Conservation (phyloP, 2,329 filamentous ascomycete genomes). For the Huntiella savannae region DNA sequence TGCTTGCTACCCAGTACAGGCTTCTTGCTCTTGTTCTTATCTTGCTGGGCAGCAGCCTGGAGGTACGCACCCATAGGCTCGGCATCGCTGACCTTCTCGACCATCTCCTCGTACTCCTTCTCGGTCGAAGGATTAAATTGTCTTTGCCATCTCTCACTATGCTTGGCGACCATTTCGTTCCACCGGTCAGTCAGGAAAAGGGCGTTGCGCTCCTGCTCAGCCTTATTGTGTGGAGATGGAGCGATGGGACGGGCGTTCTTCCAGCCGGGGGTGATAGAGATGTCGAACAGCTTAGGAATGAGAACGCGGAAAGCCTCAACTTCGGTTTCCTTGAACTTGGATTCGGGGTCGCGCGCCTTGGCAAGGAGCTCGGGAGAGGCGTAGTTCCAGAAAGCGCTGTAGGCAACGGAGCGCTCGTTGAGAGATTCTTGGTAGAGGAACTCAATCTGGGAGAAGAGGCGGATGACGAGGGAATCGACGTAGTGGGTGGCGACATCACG, state of each 20-base stretch:
- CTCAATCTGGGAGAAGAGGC: conserved; percentile 28
- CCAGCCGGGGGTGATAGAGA: conserved; percentile 36
- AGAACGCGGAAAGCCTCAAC: conserved; percentile 30
- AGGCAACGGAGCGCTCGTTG: conserved; percentile 24
- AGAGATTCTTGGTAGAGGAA: conserved; percentile 26
- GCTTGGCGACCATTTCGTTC: conserved; percentile 26
- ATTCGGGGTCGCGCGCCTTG: conserved; percentile 15
- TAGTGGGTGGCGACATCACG: conserved; percentile 20
- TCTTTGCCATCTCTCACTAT: conserved; percentile 25
- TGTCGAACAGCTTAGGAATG: conserved; percentile 32
- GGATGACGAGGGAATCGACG: conserved; percentile 20
- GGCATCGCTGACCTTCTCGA: conserved; percentile 1
- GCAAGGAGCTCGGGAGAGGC: conserved; percentile 15
- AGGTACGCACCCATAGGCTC: neutral
- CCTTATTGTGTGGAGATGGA: conserved; percentile 25
- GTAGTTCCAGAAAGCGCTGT: conserved; percentile 24
- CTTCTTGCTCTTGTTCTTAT: neutral
- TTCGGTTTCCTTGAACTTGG: conserved; percentile 15
- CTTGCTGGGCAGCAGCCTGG: neutral
- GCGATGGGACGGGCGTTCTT: conserved; percentile 22
- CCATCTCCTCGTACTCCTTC: conserved; percentile 6
- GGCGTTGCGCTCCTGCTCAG: conserved; percentile 36
- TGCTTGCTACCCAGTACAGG: neutral
- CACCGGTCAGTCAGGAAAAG: conserved; percentile 29
- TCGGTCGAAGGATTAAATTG: conserved; percentile 15